Evolutionary conservation across 2,329 filamentous ascomycete genomes (phyloP).

Genomic region (Stagonosporopsis chrysanthemi): DNA sequence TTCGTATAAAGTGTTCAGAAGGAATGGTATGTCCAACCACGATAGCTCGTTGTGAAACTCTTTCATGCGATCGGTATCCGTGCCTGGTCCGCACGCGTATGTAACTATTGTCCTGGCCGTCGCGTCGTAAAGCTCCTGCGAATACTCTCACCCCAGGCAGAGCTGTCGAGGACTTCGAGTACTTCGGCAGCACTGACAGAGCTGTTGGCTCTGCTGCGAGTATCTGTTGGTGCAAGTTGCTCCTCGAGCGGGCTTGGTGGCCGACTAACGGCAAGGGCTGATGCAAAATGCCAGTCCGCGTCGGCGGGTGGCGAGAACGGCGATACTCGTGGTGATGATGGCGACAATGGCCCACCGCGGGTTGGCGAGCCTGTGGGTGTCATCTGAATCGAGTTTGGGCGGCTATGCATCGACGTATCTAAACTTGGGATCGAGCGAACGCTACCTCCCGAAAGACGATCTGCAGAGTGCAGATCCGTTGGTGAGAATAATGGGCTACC

Average conservation of each 20-base stretch:
- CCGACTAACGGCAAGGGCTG: slow-evolving; percentile 52
- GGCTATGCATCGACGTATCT: slow-evolving; percentile 43
- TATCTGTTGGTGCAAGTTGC: slow-evolving; percentile 43
- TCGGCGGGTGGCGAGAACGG: slow-evolving; percentile 41
- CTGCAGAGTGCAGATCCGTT: slow-evolving; percentile 36
- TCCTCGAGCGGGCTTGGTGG: slow-evolving; percentile 47
- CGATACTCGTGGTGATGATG: slow-evolving; percentile 35
- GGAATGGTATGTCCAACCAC: background rate
- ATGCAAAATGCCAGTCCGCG: slow-evolving; percentile 57
- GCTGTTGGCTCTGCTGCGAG: slow-evolving; percentile 70
- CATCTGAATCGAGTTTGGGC: slow-evolving; percentile 50
- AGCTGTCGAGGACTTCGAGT: slow-evolving; percentile 84
- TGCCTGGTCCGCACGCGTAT: background rate
- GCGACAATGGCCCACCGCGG: slow-evolving; percentile 30
- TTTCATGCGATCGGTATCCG: background rate
- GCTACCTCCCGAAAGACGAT: slow-evolving; percentile 38
- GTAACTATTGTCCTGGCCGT: slow-evolving; percentile 41
- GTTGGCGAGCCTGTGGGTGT: slow-evolving; percentile 47
- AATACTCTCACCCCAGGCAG: slow-evolving; percentile 92
- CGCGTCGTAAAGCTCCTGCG: slow-evolving; percentile 81
- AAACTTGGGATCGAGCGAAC: slow-evolving; percentile 34
- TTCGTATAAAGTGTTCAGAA: slow-evolving; percentile 10
- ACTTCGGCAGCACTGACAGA: slow-evolving; percentile 78
- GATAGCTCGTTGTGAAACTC: background rate
- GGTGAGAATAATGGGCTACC: slow-evolving; percentile 46